Conservation (phyloP, 2,329 filamentous ascomycete genomes). For the Ceratocystis diversiconidia region DNA sequence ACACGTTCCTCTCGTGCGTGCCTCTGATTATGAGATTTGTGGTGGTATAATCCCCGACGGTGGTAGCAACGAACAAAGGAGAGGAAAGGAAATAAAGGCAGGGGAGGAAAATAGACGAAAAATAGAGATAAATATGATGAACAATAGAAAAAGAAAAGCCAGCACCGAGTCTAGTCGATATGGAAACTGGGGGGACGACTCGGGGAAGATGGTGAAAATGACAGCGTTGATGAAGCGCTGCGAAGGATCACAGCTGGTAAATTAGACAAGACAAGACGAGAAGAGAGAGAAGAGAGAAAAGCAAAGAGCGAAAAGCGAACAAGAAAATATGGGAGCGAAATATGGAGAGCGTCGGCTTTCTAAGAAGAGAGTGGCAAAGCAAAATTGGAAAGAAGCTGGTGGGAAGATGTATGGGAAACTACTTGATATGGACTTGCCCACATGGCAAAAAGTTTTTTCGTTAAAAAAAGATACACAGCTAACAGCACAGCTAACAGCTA, state of each 20-base stretch:
- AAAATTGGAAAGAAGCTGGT: neutral
- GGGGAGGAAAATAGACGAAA: neutral
- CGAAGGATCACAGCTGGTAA: slow-evolving; percentile 5
- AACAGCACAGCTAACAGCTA: too few relatives aligned
- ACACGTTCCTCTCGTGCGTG: neutral
- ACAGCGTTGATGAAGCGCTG: slow-evolving; percentile 5
- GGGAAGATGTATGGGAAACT: neutral
- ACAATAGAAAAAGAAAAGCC: neutral
- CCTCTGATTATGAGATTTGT: neutral
- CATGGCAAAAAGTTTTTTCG: neutral
- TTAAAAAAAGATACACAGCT: neutral
- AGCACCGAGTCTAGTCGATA: neutral
- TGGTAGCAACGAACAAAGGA: slow-evolving; percentile 2
- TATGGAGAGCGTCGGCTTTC: neutral
- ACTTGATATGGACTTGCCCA: too few relatives aligned
- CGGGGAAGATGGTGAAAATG: neutral
- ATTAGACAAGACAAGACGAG: neutral
- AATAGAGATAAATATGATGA: slow-evolving; percentile 3
- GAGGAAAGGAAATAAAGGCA: neutral
- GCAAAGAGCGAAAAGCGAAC: neutral
- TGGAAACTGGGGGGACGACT: neutral
- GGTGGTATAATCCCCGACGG: neutral
- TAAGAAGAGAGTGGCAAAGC: neutral
- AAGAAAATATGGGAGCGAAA: neutral
- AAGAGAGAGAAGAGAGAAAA: neutral